These are phyloP conservation scores for Pelargonium cotyledonis DNA, from an alignment of 441 rosid species.

Conservation along the genomic window DNA sequence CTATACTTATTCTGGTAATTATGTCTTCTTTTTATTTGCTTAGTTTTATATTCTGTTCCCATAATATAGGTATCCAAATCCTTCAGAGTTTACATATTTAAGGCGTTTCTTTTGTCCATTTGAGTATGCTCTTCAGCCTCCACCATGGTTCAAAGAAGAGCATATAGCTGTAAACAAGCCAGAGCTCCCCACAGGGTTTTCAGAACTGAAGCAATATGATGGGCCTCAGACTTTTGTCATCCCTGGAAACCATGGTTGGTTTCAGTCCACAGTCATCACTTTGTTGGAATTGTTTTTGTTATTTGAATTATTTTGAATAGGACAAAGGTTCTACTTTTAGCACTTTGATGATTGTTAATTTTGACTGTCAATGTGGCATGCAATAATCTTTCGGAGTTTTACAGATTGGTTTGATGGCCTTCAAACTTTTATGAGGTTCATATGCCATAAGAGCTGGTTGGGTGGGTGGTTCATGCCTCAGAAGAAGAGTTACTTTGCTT, in stretches of 20 bases:
- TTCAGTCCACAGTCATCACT: slow-evolving; percentile 19
- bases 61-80: slow-evolving; percentile 87
- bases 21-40: background rate
- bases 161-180: slow-evolving; percentile 84
- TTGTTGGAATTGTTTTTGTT: background rate
- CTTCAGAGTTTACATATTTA: slow-evolving; percentile 84
- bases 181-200: slow-evolving; percentile 65
- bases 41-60: slow-evolving; percentile 8
- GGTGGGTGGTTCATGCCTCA: slow-evolving; percentile 99
- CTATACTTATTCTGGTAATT: background rate
- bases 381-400: slow-evolving; percentile 13
- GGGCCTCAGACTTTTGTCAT: slow-evolving; percentile 93
- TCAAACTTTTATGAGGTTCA: slow-evolving; percentile 94
- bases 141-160: slow-evolving; percentile 65
- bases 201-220: slow-evolving; percentile 68
- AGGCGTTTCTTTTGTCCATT: slow-evolving; percentile 88
- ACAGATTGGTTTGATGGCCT: slow-evolving; percentile 99
- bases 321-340: background rate
- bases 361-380: background rate
- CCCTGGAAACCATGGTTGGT: slow-evolving; percentile 98
- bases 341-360: slow-evolving; percentile 5
- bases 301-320: background rate
- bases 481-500: slow-evolving; percentile 96
- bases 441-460: slow-evolving; percentile 98
- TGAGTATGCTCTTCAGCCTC: slow-evolving; percentile 97